phyloP scores from a whole-genome alignment of 441 rosid genomes.

The Corymbia calophylla region DNA sequence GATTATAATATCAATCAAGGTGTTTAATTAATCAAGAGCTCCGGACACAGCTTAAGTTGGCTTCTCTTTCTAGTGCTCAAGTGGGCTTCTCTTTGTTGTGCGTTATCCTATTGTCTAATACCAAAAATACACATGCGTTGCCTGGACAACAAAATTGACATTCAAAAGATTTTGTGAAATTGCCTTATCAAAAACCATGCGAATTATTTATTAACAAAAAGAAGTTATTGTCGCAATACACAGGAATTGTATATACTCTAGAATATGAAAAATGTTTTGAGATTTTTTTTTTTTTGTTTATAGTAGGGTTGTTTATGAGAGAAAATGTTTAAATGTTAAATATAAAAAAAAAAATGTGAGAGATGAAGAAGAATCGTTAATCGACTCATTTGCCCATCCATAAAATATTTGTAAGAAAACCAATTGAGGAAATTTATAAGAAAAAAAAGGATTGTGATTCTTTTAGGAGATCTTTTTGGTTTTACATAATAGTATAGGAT shows the following conservation, averaged over 20 bases:
- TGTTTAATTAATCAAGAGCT: too few relatives aligned
- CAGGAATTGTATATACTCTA: neutral
- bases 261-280: neutral
- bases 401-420: neutral
- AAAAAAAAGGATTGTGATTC: neutral
- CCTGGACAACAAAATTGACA: neutral
- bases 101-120: neutral
- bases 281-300: fast-evolving
- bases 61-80: too few relatives aligned
- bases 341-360: neutral
- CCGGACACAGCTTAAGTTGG: too few relatives aligned
- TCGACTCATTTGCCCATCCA: neutral
- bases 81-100: neutral
- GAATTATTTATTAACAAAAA: too few relatives aligned
- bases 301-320: neutral
- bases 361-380: neutral
- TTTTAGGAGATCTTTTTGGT: neutral
- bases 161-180: too few relatives aligned
- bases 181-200: too few relatives aligned
- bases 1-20: too few relatives aligned
- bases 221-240: neutral
- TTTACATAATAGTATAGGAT: neutral
- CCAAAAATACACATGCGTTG: neutral
- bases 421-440: neutral
- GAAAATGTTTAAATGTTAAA: neutral